These are phyloP conservation scores for Barnettozyma vustinii DNA, from an alignment of 805 yeast species.

Conservation along the genomic window DNA sequence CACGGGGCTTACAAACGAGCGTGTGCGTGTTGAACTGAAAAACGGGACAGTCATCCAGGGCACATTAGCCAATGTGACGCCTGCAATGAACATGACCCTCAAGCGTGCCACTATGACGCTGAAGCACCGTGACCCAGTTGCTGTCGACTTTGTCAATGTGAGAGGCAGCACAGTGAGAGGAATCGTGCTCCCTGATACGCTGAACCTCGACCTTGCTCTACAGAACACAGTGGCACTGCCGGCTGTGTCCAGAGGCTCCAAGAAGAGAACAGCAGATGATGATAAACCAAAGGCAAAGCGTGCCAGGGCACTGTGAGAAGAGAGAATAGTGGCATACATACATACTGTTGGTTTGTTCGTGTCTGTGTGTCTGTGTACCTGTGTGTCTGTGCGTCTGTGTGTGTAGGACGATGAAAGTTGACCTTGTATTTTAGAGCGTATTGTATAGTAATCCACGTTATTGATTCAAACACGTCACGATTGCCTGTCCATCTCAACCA, in stretches of 20 bases:
- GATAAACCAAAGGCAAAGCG: constrained; percentile 27
- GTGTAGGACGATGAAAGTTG: neutral
- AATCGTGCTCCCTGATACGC: constrained; percentile 77
- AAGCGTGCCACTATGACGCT: constrained; percentile 77
- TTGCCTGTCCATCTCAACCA: constrained; percentile 47
- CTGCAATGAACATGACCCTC: constrained; percentile 83
- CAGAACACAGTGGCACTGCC: constrained; percentile 32
- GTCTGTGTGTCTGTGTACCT: too few relatives aligned
- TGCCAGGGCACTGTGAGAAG: constrained; percentile 25
- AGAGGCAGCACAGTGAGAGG: constrained; percentile 88
- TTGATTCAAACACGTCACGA: neutral
- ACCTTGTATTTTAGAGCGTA: neutral
- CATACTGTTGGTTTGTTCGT: neutral
- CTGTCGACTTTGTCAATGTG: constrained; percentile 72
- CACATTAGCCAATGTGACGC: constrained; percentile 76
- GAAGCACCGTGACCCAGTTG: constrained; percentile 60
- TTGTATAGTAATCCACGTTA: neutral
- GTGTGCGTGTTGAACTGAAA: constrained; percentile 85
- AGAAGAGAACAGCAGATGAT: constrained; percentile 19
- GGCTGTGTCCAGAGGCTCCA: constrained; percentile 5
- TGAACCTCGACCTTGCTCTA: constrained; percentile 63
- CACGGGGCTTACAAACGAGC: constrained; percentile 80
- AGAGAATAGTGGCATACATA: neutral
- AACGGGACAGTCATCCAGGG: constrained; percentile 88
- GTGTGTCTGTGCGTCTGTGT: too few relatives aligned